phyloP scores from a whole-genome alignment of 306 rosid genomes.

The Lablab purpureus region DNA sequence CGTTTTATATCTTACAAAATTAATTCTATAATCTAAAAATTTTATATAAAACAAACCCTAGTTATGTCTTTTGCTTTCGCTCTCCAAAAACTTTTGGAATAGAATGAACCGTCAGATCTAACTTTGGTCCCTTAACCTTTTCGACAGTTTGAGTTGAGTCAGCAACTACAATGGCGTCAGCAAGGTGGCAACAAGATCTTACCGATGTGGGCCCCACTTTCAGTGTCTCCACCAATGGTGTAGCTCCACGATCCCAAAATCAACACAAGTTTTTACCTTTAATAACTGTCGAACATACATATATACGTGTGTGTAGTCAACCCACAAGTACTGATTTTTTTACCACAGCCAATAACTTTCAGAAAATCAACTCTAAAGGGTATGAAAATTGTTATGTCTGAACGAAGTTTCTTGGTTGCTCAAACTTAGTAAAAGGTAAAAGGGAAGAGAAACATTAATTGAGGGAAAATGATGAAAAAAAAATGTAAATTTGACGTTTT shows the following conservation, averaged over 20 bases:
- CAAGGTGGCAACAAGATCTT: slow-evolving; percentile 6
- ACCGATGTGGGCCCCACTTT: slow-evolving; percentile 5
- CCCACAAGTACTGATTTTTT: not conserved
- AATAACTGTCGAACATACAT: not conserved
- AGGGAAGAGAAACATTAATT: not conserved
- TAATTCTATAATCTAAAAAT: not conserved
- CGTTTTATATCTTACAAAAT: not conserved
- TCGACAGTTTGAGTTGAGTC: slow-evolving; percentile 1
- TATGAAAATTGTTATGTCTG: not conserved
- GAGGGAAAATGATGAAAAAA: not conserved
- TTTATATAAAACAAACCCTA: not conserved
- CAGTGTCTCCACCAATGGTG: not conserved
- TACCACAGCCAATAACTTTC: not conserved
- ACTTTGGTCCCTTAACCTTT: not conserved
- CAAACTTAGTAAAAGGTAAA: not conserved
- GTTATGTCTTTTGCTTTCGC: not conserved
- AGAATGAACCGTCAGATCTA: not conserved
- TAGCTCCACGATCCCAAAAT: not conserved
- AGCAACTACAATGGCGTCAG: not conserved
- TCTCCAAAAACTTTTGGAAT: slow-evolving; percentile 14
- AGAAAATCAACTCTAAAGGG: not conserved
- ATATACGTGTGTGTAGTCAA: not conserved
- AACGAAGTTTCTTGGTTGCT: not conserved
- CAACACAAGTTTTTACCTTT: not conserved
- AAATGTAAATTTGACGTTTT: not conserved